Percentiles rank a stretch among this genome's conserved stretches.
Conservation (phyloP, 2,329 filamentous ascomycete genomes). For the Diaporthe vexans region DNA sequence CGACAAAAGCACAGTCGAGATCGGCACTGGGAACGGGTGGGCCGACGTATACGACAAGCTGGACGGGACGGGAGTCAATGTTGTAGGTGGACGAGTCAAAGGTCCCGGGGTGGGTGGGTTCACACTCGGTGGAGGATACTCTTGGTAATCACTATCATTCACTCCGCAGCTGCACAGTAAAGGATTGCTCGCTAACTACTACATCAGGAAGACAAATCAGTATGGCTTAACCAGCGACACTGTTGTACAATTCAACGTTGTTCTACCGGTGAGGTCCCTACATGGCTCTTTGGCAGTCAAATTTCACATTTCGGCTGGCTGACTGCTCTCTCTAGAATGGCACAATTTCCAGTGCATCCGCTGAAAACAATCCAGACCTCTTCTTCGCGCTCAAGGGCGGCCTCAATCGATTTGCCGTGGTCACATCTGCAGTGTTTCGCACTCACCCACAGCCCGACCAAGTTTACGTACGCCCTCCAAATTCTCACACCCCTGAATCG, state of each 20-base stretch:
- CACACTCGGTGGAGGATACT: slow-evolving; percentile 48
- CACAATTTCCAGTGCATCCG: slow-evolving; percentile 45
- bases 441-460: slow-evolving; percentile 43
- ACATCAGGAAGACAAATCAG: slow-evolving; percentile 47
- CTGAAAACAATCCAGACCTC: slow-evolving; percentile 42
- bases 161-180: neutral
- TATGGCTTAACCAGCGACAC: slow-evolving; percentile 47
- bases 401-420: slow-evolving; percentile 47
- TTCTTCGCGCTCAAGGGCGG: slow-evolving; percentile 49
- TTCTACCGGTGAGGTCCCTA: slow-evolving; percentile 44
- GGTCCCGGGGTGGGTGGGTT: slow-evolving; percentile 48
- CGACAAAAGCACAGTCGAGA: slow-evolving; percentile 43
- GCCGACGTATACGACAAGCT: slow-evolving; percentile 45
- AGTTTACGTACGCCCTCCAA: slow-evolving; percentile 43
- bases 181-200: neutral
- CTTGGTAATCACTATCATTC: slow-evolving; percentile 42
- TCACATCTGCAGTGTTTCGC: slow-evolving; percentile 45
- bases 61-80: slow-evolving; percentile 44
- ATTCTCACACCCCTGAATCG: rapidly evolving
- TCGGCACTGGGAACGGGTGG: slow-evolving; percentile 47
- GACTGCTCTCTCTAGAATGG: slow-evolving; percentile 44
- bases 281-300: rapidly evolving
- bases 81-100: slow-evolving; percentile 47
- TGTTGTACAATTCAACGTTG: slow-evolving; percentile 45
- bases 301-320: neutral